These are phyloP conservation scores for Plantago major DNA, from an alignment of 257 asterid species.

Conservation along the genomic window DNA sequence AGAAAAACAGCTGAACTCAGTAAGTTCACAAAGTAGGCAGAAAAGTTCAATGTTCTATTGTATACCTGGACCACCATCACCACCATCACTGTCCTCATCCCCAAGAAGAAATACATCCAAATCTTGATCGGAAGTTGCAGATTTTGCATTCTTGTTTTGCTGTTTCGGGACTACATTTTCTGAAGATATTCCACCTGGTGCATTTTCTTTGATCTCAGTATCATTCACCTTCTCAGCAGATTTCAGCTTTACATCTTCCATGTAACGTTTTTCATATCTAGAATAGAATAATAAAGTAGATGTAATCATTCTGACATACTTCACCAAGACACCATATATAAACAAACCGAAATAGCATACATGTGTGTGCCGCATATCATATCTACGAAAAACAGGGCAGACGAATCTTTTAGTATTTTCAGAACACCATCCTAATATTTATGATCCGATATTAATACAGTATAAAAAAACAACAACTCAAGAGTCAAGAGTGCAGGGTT, in stretches of 20 bases:
- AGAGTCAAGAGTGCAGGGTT: too few species aligned
- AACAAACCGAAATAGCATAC: background rate
- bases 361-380: background rate
- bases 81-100: slow-evolving; percentile 51
- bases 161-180: slow-evolving; percentile 32
- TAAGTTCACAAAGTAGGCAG: background rate
- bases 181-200: slow-evolving; percentile 46
- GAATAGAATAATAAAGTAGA: slow-evolving; percentile 14
- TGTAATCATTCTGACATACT: slow-evolving; percentile 18
- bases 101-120: slow-evolving; percentile 94
- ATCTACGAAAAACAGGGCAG: slow-evolving; percentile 4
- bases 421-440: slow-evolving; percentile 2
- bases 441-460: background rate
- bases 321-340: background rate
- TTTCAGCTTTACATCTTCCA: slow-evolving; percentile 49
- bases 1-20: slow-evolving; percentile 5
- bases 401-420: slow-evolving; percentile 1
- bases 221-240: slow-evolving; percentile 46
- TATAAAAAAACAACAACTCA: background rate
- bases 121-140: slow-evolving; percentile 76
- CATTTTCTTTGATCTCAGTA: slow-evolving; percentile 40
- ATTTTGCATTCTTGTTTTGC: slow-evolving; percentile 38
- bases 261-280: slow-evolving; percentile 76
- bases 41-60: slow-evolving; percentile 2
- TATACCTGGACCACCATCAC: slow-evolving; percentile 89